phyloP scores from a whole-genome alignment of 1,284 basidiomycete species.

The Abortiporus biennis region DNA sequence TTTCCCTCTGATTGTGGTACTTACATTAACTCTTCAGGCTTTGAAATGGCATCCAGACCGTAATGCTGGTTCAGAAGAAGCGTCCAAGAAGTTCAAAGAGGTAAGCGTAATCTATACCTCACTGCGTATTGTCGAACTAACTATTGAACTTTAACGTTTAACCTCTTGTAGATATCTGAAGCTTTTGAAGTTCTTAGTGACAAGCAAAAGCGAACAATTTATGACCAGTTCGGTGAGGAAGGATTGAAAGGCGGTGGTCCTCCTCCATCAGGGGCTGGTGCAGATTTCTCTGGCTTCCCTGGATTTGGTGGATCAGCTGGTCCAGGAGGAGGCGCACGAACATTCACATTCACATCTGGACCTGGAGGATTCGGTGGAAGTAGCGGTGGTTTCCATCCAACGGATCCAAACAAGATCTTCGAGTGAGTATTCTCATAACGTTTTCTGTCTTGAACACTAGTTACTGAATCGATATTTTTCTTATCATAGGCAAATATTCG shows the following conservation, averaged over 20 bases:
- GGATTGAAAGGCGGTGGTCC: slow-evolving; percentile 77
- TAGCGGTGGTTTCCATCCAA: slow-evolving; percentile 57
- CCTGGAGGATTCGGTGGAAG: slow-evolving; percentile 33
- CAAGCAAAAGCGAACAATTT: slow-evolving; percentile 88
- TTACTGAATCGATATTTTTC: slow-evolving; percentile 3
- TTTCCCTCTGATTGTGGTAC: no score
- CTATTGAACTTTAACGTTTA: slow-evolving; percentile 1
- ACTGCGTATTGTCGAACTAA: not conserved
- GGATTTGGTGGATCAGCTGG: slow-evolving; percentile 45
- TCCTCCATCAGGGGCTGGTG: slow-evolving; percentile 42
- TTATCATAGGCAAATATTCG: slow-evolving; percentile 72
- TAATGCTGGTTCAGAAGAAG: slow-evolving; percentile 78
- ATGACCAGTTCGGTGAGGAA: slow-evolving; percentile 96
- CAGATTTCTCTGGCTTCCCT: slow-evolving; percentile 40
- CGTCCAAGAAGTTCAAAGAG: slow-evolving; percentile 92
- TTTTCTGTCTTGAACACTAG: not conserved
- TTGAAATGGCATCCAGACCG: slow-evolving; percentile 72
- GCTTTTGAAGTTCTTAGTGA: slow-evolving; percentile 96
- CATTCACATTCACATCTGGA: slow-evolving; percentile 60
- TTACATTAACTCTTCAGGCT: slow-evolving; percentile 28
- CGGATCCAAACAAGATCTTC: slow-evolving; percentile 90
- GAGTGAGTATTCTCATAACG: slow-evolving; percentile 45
- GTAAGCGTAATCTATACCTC: slow-evolving; percentile 30
- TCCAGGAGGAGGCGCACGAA: slow-evolving; percentile 26
- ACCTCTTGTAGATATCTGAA: slow-evolving; percentile 73